phyloP scores from a whole-genome alignment of 2,329 filamentous ascomycete species.

The Pezicula neosporulosa region DNA sequence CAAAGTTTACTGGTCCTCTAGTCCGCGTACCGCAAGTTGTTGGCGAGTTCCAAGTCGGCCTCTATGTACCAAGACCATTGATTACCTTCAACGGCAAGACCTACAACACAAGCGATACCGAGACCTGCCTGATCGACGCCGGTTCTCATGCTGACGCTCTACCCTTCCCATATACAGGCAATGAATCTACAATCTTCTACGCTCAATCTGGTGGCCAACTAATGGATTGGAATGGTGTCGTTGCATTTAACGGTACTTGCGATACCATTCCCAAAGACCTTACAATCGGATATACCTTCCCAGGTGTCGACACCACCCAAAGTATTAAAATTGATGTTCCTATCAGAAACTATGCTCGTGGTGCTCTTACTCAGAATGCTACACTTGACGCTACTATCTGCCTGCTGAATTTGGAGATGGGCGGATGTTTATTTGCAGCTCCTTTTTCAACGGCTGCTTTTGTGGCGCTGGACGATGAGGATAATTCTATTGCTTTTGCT shows the following conservation, averaged over 20 bases:
- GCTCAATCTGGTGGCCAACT: constrained; percentile 12
- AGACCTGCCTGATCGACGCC: constrained; percentile 30
- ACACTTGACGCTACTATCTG: constrained; percentile 18
- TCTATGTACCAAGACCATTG: constrained; percentile 20
- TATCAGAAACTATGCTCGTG: constrained; percentile 29
- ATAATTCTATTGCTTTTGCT: constrained; percentile 28
- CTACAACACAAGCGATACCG: constrained; percentile 9
- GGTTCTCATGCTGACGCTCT: constrained; percentile 24
- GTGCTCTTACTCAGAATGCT: constrained; percentile 2
- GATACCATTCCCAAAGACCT: constrained; percentile 25
- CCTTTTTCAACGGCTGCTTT: constrained; percentile 29
- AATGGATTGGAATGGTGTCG: constrained; percentile 9
- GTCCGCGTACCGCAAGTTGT: constrained; percentile 23
- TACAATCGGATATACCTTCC: constrained; percentile 24
- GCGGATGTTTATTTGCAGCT: constrained; percentile 27
- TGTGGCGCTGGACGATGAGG: constrained; percentile 30
- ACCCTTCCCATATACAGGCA: constrained; percentile 11
- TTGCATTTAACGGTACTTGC: constrained; percentile 26
- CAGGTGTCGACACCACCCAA: constrained; percentile 16
- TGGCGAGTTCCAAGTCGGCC: constrained; percentile 7
- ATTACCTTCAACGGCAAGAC: constrained; percentile 18
- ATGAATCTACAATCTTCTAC: constrained; percentile 13
- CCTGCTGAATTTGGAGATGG: constrained; percentile 23
- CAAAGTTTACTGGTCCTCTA: constrained; percentile 29
- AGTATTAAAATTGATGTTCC: constrained; percentile 27